Conservation (phyloP, 352 stramenopile genomes). For the Phytophthora quininea region DNA sequence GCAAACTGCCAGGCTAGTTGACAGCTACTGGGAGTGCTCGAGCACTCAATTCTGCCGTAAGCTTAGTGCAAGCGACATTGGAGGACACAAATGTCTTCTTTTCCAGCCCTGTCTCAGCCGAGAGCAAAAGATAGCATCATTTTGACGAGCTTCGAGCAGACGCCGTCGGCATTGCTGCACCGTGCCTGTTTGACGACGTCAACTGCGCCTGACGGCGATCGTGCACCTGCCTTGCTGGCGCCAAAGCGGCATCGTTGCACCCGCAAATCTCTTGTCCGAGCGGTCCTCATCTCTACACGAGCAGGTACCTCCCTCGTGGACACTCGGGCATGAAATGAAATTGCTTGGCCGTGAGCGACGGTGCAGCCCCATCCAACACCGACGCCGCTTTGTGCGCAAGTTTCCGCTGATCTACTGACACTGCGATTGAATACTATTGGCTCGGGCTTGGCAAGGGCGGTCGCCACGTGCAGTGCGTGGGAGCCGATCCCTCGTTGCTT, state of each 20-base stretch:
- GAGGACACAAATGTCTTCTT: too few relatives aligned
- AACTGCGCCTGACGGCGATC: too few relatives aligned
- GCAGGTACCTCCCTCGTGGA: background rate
- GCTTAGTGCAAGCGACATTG: too few relatives aligned
- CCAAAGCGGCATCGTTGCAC: background rate
- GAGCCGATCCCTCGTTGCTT: background rate
- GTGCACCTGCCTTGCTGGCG: background rate
- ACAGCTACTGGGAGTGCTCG: too few relatives aligned
- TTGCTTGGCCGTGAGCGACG: slow-evolving; percentile 12
- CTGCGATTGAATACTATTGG: slow-evolving; percentile 16
- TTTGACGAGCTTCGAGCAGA: too few relatives aligned
- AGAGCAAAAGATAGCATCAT: too few relatives aligned
- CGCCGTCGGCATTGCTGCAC: background rate
- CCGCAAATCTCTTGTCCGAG: background rate
- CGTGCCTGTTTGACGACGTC: background rate
- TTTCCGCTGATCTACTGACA: slow-evolving; percentile 22
- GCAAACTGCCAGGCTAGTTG: too few relatives aligned
- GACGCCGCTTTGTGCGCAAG: background rate
- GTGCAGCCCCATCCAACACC: slow-evolving; percentile 12
- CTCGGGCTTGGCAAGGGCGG: slow-evolving; percentile 2
- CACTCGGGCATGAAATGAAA: slow-evolving; percentile 12
- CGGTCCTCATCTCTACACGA: background rate
- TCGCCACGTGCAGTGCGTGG: slow-evolving; percentile 3
- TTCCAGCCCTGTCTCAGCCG: too few relatives aligned
- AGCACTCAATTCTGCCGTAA: too few relatives aligned